A percentile compares a stretch with the other conserved stretches of the same genome.
Conservation (phyloP, 495 filamentous ascomycete genomes). For the Extremus antarcticus region DNA sequence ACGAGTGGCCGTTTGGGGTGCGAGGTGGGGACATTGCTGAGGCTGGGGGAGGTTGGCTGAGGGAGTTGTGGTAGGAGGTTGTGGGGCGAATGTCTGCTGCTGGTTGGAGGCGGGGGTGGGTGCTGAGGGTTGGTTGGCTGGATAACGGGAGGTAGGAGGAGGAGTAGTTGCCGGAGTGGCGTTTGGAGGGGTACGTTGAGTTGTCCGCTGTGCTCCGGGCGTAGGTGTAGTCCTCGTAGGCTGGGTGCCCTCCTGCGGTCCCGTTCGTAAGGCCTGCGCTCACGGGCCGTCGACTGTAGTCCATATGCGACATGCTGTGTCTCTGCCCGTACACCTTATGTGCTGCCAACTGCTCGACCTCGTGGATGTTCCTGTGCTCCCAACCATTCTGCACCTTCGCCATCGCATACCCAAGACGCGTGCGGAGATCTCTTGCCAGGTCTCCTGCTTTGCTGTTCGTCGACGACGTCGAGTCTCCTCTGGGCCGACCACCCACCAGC, state of each 20-base stretch:
- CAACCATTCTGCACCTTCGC: constrained; percentile 82
- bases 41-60: neutral
- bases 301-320: constrained; percentile 16
- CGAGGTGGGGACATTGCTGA: constrained; percentile 15
- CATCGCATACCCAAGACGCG: constrained; percentile 78
- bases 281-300: constrained; percentile 7
- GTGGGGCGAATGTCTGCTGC: constrained; percentile 13
- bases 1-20: constrained; percentile 9
- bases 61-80: neutral
- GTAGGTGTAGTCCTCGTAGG: constrained; percentile 6
- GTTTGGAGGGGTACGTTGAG: constrained; percentile 13
- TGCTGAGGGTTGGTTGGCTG: neutral
- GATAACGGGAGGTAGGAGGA: neutral
- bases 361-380: constrained; percentile 56
- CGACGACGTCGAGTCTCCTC: constrained; percentile 11
- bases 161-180: constrained; percentile 8
- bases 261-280: constrained; percentile 15
- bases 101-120: constrained; percentile 9
- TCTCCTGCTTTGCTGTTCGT: constrained; percentile 30
- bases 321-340: constrained; percentile 42
- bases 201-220: constrained; percentile 2
- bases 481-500: neutral
- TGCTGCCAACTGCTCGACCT: constrained; percentile 58
- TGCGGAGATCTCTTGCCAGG: constrained; percentile 65
- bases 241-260: constrained; percentile 5